Evolutionary conservation across 148 eudicot genomes (phyloP), one percentile per base, ranked within the genome.

Genomic region (Pharnaceum exiguum): DNA sequence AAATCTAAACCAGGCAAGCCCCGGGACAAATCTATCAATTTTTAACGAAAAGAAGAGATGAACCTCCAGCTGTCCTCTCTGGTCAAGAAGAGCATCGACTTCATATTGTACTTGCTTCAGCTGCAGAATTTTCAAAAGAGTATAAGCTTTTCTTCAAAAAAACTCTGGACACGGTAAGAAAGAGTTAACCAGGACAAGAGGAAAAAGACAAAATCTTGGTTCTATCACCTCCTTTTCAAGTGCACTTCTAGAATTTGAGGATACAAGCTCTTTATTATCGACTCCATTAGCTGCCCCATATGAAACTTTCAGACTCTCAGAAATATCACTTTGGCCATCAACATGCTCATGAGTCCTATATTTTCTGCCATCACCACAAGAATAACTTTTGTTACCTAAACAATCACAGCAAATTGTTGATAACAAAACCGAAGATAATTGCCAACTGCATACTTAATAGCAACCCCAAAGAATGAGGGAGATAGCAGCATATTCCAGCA

Each of bases 31-130:
- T 9, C 22, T 10, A 52, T 18, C 55, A 45, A 15, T 13, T 17
- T 8, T 27, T 8, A 42, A 57, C 15, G 17, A 10, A 37, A 44
- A 18, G 44, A 40, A 27, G 5, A 65, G 69, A 77, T 87, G 18
- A 63, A 88, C 98, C 96, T 85, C 72, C 25, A 85, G 74, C 64
- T 79, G 63, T 6, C 49, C 46, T 68, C 77, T 91, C 63, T 78
- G 75, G 66, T 77, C 66, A 51, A 65, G 71, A 36, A 91, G 79
- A 63, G 63, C 45, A 30, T 77, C 70, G 47, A 91, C 67, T 46
- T 87, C 96, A 61, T 68, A 61, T n/a, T 60, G 82, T 32, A 78
- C 68, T 65, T 74, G 80, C 72, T 71, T 79, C 45, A 85, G 67
- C 98, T 87, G 87, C 76, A 62, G 64, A 28, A 45, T 37, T n/a